Conservation (phyloP, 164 flowering plant genomes). For the grape (Vitis vinifera) region DNA sequence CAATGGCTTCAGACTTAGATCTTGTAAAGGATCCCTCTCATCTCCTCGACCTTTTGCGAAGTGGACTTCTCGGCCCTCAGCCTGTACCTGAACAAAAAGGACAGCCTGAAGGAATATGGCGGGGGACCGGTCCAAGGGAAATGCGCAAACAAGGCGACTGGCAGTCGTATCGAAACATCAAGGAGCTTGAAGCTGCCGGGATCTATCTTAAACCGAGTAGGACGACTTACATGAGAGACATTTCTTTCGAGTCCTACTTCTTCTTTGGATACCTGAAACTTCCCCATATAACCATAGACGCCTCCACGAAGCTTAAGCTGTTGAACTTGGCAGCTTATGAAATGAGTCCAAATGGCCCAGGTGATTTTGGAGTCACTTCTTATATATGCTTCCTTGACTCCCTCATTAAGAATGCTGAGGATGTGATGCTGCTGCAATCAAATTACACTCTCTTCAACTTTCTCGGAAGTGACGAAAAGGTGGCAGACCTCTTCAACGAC, state of each 20-base stretch:
- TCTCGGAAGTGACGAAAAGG: slow-evolving; percentile 29
- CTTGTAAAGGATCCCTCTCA: no score
- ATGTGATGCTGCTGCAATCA: slow-evolving; percentile 20
- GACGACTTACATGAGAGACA: not conserved
- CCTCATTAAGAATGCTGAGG: slow-evolving; percentile 15
- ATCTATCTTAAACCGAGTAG: not conserved
- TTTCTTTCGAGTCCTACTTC: not conserved
- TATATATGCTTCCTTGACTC: slow-evolving; percentile 17
- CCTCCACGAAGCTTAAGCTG: not conserved
- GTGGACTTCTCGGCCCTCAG: no score
- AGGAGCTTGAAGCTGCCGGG: slow-evolving; percentile 11
- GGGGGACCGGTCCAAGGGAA: no score
- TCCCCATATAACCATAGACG: slow-evolving; percentile 6
- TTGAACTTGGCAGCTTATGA: slow-evolving; percentile 19
- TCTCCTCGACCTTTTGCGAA: no score
- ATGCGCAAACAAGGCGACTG: not conserved
- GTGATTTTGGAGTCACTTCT: slow-evolving; percentile 10
- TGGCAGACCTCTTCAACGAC: slow-evolving; percentile 24
- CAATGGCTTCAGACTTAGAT: no score
- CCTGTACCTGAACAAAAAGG: no score
- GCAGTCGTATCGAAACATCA: not conserved
- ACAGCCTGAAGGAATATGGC: no score
- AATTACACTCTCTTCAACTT: slow-evolving; percentile 12
- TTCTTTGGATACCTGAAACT: not conserved
- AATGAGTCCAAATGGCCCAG: not conserved